Base-by-base conservation (phyloP, 169 alveolate genomes). In the Plasmodium knowlesi region DNA sequence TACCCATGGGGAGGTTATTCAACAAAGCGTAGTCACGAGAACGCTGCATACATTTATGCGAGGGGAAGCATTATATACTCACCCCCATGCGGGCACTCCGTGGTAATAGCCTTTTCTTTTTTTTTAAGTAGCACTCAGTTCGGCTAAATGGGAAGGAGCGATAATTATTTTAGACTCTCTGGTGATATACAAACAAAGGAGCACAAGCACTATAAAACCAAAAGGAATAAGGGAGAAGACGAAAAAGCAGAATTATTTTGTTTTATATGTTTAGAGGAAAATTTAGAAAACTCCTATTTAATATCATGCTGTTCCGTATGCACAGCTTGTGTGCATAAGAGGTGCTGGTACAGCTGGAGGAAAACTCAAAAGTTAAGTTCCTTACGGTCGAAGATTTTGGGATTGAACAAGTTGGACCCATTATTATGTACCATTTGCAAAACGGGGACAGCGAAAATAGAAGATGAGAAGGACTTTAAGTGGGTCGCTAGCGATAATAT, bases 391-490 rank as follows among this genome's bases (percentile, higher is more conserved):
- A 90, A 76, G 71, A 67, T 90, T 43, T 90, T 90, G 39, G 91
- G 90, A 5, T 28, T 61, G 82, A 90, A 82, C 50, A 90, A 90
- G 54, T 50, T 46, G 19, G 91, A 90, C 83, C 95, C 95, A 8
- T 67, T 90, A 81, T 73, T 82, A 90, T 90, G 95, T 25, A 46
- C 95, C 34, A 82, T 90, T 37, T 90, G 95, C 54, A 90, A 90
- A 90, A 90, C 95, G 19, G 95, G 95, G n/a, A 71, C 28, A 5
- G 95, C 95, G 25, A 79, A 81, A 70, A 90, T 90, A 80, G 78
- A 90, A 81, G 92, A 90, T 34, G 95, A 82, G 37, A 82, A 81
- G 25, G 95, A 90, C 81, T 41, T 90, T 28, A 79, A 90, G 3
- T 81, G 95, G 95, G 6, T 82, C 10, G 37, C 12, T 39, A 82